Evolutionary conservation across 495 filamentous ascomycete genomes (phyloP).

Genomic region (Schizothecium vesticola): DNA sequence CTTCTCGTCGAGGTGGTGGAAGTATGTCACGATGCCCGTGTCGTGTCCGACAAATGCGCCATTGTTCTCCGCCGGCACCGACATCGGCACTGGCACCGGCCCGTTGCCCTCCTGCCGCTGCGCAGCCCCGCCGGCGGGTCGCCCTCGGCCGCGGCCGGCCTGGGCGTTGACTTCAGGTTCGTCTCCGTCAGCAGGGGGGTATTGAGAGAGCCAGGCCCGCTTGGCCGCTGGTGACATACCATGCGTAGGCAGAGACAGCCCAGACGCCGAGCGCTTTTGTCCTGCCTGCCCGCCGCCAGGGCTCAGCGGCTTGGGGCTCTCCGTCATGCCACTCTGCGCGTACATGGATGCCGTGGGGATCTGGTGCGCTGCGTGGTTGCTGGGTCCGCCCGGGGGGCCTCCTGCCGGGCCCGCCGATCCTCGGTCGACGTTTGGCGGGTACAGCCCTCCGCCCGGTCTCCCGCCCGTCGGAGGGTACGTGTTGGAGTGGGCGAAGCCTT

Average conservation of each 20-base stretch:
- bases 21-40: slow-evolving; percentile 43
- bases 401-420: slow-evolving; percentile 50
- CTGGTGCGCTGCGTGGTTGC: slow-evolving; percentile 43
- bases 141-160: slow-evolving; percentile 21
- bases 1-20: slow-evolving; percentile 46
- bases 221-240: slow-evolving; percentile 29
- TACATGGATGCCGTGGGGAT: slow-evolving; percentile 57
- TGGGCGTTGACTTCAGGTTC: slow-evolving; percentile 39
- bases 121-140: slow-evolving; percentile 21
- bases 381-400: slow-evolving; percentile 36
- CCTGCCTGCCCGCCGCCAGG: slow-evolving; percentile 59
- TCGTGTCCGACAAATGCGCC: slow-evolving; percentile 39
- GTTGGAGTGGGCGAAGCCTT: slow-evolving; percentile 47
- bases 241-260: slow-evolving; percentile 36
- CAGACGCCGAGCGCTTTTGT: slow-evolving; percentile 43
- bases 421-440: slow-evolving; percentile 53
- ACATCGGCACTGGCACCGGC: neutral
- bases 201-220: slow-evolving; percentile 35
- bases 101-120: slow-evolving; percentile 25
- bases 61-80: slow-evolving; percentile 32
- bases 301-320: slow-evolving; percentile 82
- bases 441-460: slow-evolving; percentile 48
- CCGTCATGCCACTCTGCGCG: slow-evolving; percentile 66
- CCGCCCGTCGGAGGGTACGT: slow-evolving; percentile 72
- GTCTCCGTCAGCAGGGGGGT: slow-evolving; percentile 45